Base-by-base conservation (phyloP, 345 rosid genomes). In the Salix exigua region DNA sequence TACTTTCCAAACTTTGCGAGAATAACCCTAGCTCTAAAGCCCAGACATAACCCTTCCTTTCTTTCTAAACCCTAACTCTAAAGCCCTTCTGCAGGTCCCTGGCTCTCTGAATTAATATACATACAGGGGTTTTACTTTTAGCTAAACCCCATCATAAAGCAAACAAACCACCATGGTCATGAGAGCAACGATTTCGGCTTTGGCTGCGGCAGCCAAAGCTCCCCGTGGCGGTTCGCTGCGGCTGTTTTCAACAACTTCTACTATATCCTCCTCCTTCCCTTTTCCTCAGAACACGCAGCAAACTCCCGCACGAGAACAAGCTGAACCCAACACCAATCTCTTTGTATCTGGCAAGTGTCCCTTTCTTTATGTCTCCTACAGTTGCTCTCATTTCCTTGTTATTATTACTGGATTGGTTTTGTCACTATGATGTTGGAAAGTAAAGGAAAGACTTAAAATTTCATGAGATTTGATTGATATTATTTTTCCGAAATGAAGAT, bases 251-350 rank as follows among this genome's bases (percentile, higher is more conserved):
- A 85, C 84, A 68, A 77, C 81, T 33, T 76, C 88, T 46, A 64
- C 79, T 53, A 75, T 88, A 37, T 48, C 89, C 25, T 80, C 86
- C 68, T 53, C 89, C 33, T 81, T 87, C 70, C 7, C 81, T 40
- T 74, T 82, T 46, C 64, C 89, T 26, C 67, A 77, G 14, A 11
- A 82, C n/a, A 50, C 81, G 14, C 73, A 75, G 9, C 61, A 79
- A 1, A 44, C 82, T 53, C 82, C 89, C 1, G 84, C 88, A 73
- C 87, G 86, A 2, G 91, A 88, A 80, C 79, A 87, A 83, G 91
- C 94, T 5, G 91, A 88, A 58, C 97, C 98, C 71, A 92, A 82
- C 83, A 80, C 91, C 73, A 89, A 92, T 75, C 94, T 94, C 79
- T 92, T 92, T 68, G 88, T 92, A 83, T 88, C 94, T 10, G 96